Evolutionary conservation across 108 stramenopile genomes (phyloP).

Genomic region (Chaetoceros muelleri): DNA sequence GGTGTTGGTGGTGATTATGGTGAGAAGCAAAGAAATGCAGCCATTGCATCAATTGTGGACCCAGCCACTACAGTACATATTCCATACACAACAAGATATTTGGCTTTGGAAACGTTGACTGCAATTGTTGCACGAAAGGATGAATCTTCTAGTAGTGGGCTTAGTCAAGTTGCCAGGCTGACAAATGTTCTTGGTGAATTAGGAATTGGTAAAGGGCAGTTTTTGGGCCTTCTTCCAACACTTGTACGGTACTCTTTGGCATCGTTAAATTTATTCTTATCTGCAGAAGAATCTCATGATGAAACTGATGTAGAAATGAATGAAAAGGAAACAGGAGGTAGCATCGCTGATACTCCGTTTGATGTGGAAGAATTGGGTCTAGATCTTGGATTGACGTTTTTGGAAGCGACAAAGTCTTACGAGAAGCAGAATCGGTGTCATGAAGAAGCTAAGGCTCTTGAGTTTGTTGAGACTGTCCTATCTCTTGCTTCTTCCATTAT

Average conservation of each 20-base stretch:
- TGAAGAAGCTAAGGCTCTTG: conserved; percentile 39
- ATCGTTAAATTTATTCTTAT: conserved; percentile 43
- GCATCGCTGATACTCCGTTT: conserved; percentile 1
- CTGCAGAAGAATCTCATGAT: conserved; percentile 3
- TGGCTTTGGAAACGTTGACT: conserved; percentile 77
- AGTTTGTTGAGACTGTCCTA: conserved; percentile 78
- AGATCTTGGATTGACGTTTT: conserved; percentile 78
- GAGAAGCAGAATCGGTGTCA: conserved; percentile 31
- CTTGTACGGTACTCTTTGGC: conserved; percentile 82
- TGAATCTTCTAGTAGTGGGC: conserved; percentile 28
- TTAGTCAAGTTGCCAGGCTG: conserved; percentile 58
- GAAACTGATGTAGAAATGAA: not conserved
- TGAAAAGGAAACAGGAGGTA: conserved; percentile 1
- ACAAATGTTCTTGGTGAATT: conserved; percentile 83
- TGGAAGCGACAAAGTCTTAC: conserved; percentile 59
- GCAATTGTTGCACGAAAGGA: conserved; percentile 78
- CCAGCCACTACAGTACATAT: conserved; percentile 17
- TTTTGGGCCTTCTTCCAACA: conserved; percentile 83
- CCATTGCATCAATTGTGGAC: conserved; percentile 37
- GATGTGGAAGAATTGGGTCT: conserved; percentile 32
- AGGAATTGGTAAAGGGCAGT: conserved; percentile 86
- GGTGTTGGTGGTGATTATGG: not conserved
- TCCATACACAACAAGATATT: conserved; percentile 56
- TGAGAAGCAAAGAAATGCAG: conserved; percentile 5
- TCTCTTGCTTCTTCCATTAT: conserved; percentile 78